Evolutionary conservation across 306 rosid genomes (phyloP).

Genomic region (Clitoria ternatea): DNA sequence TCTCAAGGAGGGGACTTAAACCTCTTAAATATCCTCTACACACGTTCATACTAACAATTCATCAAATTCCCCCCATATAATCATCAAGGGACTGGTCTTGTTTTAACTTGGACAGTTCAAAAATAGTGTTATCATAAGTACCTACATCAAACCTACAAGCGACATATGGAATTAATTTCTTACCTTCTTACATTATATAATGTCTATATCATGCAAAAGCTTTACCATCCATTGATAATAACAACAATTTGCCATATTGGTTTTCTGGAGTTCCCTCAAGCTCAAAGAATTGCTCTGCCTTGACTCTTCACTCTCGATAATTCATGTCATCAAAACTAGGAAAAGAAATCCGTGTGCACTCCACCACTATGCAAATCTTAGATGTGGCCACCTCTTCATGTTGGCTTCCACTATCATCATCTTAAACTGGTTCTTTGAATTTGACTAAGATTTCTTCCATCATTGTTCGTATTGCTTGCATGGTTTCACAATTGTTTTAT

Average conservation of each 20-base stretch:
- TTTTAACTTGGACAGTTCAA: background rate
- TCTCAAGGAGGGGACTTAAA: too few species aligned
- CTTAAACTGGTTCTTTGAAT: too few species aligned
- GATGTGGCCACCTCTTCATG: too few species aligned
- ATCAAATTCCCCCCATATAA: too few species aligned
- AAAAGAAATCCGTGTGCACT: background rate
- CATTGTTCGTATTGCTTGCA: too few species aligned
- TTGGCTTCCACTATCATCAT: too few species aligned
- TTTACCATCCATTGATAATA: background rate
- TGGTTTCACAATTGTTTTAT: too few species aligned
- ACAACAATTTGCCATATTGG: background rate
- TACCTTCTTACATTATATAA: background rate
- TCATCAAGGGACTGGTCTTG: too few species aligned
- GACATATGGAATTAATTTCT: background rate
- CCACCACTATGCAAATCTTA: too few species aligned
- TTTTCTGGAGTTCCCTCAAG: background rate
- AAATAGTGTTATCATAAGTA: background rate
- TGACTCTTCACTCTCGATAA: background rate
- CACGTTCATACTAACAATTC: too few species aligned
- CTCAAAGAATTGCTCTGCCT: background rate
- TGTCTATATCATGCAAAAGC: background rate
- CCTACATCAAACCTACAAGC: background rate
- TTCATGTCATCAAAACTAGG: background rate
- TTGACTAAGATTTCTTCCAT: too few species aligned
- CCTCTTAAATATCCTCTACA: too few species aligned